phyloP scores from a whole-genome alignment of 1,139 yeast genomes.

The Yamadazyma diddensiae region DNA sequence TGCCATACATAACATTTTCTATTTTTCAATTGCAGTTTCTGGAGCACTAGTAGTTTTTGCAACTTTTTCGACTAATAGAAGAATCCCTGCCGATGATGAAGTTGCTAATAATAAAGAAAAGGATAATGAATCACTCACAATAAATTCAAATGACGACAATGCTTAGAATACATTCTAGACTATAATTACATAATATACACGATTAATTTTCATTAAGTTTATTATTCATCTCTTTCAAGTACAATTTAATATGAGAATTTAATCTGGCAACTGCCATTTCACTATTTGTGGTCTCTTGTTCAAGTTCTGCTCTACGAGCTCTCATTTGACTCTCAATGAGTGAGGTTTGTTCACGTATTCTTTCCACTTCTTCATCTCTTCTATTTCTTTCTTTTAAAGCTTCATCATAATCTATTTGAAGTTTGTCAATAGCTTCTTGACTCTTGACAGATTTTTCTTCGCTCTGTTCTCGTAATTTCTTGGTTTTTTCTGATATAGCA shows the following conservation, averaged over 20 bases:
- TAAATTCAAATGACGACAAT: too few species aligned
- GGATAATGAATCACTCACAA: too few species aligned
- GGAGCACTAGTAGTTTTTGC: conserved; percentile 26
- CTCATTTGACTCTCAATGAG: conserved; percentile 48
- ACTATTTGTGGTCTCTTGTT: conserved; percentile 52
- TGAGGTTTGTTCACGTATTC: conserved; percentile 45
- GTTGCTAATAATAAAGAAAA: conserved; percentile 17
- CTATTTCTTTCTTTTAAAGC: conserved; percentile 49
- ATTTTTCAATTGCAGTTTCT: conserved; percentile 36
- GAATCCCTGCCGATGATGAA: conserved; percentile 34
- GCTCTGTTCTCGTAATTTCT: conserved; percentile 47
- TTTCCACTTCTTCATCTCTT: conserved; percentile 51
- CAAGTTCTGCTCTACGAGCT: conserved; percentile 43
- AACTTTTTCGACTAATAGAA: conserved; percentile 35
- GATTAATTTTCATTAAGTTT: conserved; percentile 6
- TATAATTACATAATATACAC: conserved; percentile 2
- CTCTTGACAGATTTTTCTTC: conserved; percentile 44
- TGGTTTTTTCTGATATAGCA: conserved; percentile 52
- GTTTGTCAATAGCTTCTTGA: conserved; percentile 41
- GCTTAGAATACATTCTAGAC: neutral
- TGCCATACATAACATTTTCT: conserved; percentile 40
- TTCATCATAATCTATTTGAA: conserved; percentile 46
- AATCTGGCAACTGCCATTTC: conserved; percentile 54
- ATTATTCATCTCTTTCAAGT: conserved; percentile 17
- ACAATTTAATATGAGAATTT: conserved; percentile 15